phyloP scores from a whole-genome alignment of 257 asterid species.

The Lycium barbarum region DNA sequence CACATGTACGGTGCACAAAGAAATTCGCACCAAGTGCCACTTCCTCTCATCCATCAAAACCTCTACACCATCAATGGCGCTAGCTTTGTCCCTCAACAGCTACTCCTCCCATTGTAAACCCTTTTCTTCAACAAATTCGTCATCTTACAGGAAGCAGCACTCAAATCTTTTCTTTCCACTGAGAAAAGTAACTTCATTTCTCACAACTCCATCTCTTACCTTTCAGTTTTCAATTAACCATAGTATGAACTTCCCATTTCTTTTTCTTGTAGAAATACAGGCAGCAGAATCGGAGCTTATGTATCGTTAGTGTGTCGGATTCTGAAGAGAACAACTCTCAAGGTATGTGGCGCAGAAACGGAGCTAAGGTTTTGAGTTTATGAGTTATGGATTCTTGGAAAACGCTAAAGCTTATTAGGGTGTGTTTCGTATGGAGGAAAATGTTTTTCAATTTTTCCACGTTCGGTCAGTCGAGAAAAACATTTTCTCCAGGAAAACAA shows the following conservation, averaged over 20 bases:
- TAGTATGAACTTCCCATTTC: neutral
- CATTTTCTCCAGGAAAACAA: too few species aligned
- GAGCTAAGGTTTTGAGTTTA: neutral
- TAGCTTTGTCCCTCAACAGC: conserved; percentile 40
- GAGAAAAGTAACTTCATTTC: conserved; percentile 24
- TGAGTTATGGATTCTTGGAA: too few species aligned
- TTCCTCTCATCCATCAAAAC: neutral
- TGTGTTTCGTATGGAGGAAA: too few species aligned
- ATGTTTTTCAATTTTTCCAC: too few species aligned
- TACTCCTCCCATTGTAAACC: conserved; percentile 36
- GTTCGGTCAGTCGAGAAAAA: too few species aligned
- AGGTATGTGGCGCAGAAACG: conserved; percentile 34
- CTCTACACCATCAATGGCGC: conserved; percentile 70
- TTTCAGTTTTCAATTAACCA: neutral
- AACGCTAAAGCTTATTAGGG: too few species aligned
- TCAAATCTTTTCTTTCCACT: conserved; percentile 26
- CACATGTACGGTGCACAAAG: neutral
- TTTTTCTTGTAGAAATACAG: conserved; percentile 35
- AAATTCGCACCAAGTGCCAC: neutral
- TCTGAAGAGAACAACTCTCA: conserved; percentile 39
- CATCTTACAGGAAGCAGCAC: conserved; percentile 27
- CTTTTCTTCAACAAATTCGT: conserved; percentile 41
- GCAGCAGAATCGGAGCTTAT: conserved; percentile 35
- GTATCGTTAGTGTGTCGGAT: conserved; percentile 45
- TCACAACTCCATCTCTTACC: neutral